These are phyloP conservation scores for Ustilago vetiveriae DNA, from an alignment of 1,284 basidiomycete species.

Conservation along the genomic window DNA sequence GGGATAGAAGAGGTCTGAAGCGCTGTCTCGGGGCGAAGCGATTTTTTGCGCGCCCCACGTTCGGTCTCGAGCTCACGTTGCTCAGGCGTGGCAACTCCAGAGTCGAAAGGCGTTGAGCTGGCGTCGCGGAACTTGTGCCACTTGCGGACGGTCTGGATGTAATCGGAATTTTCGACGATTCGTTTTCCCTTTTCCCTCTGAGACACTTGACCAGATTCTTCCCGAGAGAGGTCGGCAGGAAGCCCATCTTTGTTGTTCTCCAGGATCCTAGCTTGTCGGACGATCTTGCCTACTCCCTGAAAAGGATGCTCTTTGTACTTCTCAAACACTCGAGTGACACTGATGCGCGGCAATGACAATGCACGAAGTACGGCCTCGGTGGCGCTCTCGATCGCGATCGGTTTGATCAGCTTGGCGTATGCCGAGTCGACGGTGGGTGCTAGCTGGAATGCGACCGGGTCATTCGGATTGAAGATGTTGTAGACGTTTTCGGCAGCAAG, in stretches of 20 bases:
- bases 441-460: conserved; percentile 68
- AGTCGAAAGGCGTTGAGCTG: not conserved
- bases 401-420: conserved; percentile 66
- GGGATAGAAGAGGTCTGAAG: conserved; percentile 7
- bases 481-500: conserved; percentile 70
- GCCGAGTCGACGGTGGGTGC: conserved; percentile 66
- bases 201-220: conserved; percentile 9
- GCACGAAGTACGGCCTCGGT: conserved; percentile 62
- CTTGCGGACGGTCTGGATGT: conserved; percentile 38
- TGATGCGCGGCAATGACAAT: conserved; percentile 59
- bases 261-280: conserved; percentile 12
- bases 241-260: conserved; percentile 7
- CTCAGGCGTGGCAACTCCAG: conserved; percentile 1
- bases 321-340: conserved; percentile 64
- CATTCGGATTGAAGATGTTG: conserved; percentile 68
- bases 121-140: conserved; percentile 25
- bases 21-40: conserved; percentile 17
- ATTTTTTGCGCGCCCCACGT: conserved; percentile 19
- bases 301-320: conserved; percentile 47
- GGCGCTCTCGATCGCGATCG: conserved; percentile 65
- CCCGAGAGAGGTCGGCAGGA: conserved; percentile 12
- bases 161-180: conserved; percentile 29
- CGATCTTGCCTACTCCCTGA: conserved; percentile 37
- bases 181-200: conserved; percentile 15
- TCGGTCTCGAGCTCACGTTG: conserved; percentile 10